Conservation (phyloP, 495 filamentous ascomycete species). For the Endocarpon pusillum region DNA sequence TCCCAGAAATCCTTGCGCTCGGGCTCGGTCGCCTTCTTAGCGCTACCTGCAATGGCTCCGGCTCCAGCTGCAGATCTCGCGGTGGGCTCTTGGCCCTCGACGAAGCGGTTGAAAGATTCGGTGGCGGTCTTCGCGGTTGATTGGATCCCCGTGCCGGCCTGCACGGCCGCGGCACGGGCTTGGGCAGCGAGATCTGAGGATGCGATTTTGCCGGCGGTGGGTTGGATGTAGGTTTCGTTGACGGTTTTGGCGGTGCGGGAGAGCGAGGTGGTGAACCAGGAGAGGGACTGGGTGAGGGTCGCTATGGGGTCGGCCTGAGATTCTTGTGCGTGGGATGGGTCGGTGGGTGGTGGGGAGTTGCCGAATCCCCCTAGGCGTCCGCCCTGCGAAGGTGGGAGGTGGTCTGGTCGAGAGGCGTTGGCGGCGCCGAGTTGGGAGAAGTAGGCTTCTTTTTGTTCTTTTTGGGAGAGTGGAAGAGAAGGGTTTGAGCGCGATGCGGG, state of each 20-base stretch:
- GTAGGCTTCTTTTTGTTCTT: constrained; percentile 68
- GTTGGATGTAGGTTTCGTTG: constrained; percentile 78
- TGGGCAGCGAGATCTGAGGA: constrained; percentile 80
- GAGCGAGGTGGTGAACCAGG: constrained; percentile 79
- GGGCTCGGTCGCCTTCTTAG: constrained; percentile 27
- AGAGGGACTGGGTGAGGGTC: constrained; percentile 78
- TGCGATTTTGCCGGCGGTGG: constrained; percentile 61
- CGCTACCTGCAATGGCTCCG: constrained; percentile 5
- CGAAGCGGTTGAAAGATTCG: constrained; percentile 65
- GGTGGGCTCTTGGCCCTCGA: constrained; percentile 42
- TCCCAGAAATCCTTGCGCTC: constrained; percentile 90
- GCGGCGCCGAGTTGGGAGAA: constrained; percentile 67
- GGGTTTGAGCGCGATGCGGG: no score
- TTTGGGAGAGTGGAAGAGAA: constrained; percentile 22
- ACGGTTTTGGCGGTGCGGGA: constrained; percentile 76
- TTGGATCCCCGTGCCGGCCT: constrained; percentile 45
- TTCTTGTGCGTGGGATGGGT: constrained; percentile 41
- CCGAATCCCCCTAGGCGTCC: constrained; percentile 90
- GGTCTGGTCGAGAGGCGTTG: constrained; percentile 58
- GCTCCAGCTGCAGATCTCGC: constrained; percentile 1
- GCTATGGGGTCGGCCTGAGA: constrained; percentile 82
- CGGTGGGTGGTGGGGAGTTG: constrained; percentile 36
- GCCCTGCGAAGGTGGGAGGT: constrained; percentile 69
- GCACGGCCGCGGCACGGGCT: constrained; percentile 52
- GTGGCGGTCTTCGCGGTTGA: constrained; percentile 52